phyloP scores from a whole-genome alignment of 2,329 filamentous ascomycete species.

The Verticillium alfalfae region DNA sequence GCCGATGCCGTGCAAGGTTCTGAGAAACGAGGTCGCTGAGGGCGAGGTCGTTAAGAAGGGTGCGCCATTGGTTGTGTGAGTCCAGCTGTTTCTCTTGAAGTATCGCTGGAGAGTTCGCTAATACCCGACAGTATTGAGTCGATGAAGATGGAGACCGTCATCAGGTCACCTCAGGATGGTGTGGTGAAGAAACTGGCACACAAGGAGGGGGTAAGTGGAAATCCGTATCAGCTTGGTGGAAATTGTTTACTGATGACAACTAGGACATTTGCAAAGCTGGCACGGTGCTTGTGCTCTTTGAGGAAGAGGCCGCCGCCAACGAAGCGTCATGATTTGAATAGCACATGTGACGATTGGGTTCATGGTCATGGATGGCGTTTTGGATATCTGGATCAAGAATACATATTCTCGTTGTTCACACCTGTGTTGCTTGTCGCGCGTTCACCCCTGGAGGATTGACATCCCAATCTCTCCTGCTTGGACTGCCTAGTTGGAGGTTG shows the following conservation, averaged over 20 bases:
- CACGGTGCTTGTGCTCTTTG: conserved; percentile 68
- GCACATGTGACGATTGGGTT: not conserved
- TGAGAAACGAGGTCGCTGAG: conserved; percentile 81
- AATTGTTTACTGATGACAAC: conserved; percentile 9
- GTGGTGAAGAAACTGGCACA: conserved; percentile 68
- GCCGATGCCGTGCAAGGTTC: conserved; percentile 96
- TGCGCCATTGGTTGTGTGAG: conserved; percentile 76
- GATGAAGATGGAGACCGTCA: conserved; percentile 88
- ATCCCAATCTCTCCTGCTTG: too few species aligned
- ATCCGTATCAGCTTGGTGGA: not conserved
- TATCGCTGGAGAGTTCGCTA: conserved; percentile 12
- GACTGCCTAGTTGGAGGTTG: too few species aligned
- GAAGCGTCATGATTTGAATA: conserved; percentile 4
- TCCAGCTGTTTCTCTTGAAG: conserved; percentile 9
- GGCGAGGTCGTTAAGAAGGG: conserved; percentile 82
- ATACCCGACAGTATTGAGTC: conserved; percentile 60
- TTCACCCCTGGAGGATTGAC: too few species aligned
- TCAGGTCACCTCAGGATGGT: conserved; percentile 69
- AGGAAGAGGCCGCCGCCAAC: conserved; percentile 33
- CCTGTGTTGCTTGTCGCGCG: too few species aligned
- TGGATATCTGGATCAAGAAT: not conserved
- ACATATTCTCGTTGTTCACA: not conserved
- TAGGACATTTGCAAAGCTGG: conserved; percentile 76
- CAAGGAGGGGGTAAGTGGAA: conserved; percentile 61
- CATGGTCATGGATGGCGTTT: not conserved